Conservation (phyloP, 768 basidiomycete species). For the Mycena galericulata region DNA sequence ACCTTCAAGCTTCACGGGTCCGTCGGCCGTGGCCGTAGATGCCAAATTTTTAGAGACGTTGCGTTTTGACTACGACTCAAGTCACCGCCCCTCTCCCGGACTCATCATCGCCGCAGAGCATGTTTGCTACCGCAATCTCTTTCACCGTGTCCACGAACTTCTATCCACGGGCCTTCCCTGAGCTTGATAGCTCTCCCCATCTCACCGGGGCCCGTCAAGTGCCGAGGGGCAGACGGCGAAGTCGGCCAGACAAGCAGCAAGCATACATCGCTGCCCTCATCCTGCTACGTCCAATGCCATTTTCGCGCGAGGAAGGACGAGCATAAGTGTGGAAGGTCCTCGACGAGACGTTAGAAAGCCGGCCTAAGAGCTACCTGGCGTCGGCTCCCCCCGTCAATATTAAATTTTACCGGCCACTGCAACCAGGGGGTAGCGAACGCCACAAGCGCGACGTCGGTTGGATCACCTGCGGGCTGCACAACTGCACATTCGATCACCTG, state of each 20-base stretch:
- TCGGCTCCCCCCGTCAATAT: no score
- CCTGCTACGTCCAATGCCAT: not conserved
- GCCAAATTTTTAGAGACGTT: no score
- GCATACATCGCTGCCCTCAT: not conserved
- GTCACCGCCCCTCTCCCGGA: no score
- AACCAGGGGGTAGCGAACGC: no score
- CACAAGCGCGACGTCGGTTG: no score
- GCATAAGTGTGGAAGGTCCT: conserved; percentile 25
- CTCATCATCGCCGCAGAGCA: not conserved
- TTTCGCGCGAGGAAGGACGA: conserved; percentile 19
- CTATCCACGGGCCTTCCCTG: not conserved
- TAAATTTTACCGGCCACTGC: no score
- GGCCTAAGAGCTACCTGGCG: conserved; percentile 7
- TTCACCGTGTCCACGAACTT: not conserved
- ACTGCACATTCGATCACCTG: no score
- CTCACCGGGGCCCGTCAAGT: not conserved
- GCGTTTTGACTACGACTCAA: no score
- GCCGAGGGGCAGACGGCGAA: not conserved
- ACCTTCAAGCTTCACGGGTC: no score
- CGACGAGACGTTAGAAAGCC: conserved; percentile 21
- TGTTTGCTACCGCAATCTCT: not conserved
- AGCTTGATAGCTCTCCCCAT: not conserved
- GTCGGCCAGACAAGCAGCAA: not conserved
- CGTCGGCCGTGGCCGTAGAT: no score
- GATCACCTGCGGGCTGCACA: no score